These are phyloP conservation scores for Penicillium olsonii DNA, from an alignment of 2,329 filamentous ascomycete species.

Conservation along the genomic window DNA sequence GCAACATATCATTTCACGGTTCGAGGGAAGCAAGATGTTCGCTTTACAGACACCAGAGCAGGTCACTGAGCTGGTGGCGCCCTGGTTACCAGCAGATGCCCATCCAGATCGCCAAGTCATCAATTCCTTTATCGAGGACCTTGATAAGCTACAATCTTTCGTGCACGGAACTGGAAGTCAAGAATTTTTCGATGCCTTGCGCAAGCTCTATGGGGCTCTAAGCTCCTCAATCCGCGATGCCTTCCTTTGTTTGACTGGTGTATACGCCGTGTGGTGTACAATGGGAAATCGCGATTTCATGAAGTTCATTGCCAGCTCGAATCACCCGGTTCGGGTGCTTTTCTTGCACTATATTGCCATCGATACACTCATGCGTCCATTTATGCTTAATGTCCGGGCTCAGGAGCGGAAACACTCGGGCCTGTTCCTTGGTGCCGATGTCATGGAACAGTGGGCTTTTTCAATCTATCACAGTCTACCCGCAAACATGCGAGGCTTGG, in stretches of 20 bases:
- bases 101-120: too few relatives aligned
- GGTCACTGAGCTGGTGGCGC: background rate
- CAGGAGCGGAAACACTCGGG: background rate
- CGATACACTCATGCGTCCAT: constrained; percentile 44
- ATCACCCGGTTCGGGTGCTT: constrained; percentile 46
- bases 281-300: too few relatives aligned
- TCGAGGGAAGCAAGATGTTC: constrained; percentile 18
- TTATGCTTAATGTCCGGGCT: constrained; percentile 11
- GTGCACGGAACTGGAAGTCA: too few relatives aligned
- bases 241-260: too few relatives aligned
- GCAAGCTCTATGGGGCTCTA: too few relatives aligned
- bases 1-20: constrained; percentile 33
- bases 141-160: constrained; percentile 10
- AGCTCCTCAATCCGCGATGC: too few relatives aligned
- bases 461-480: too few relatives aligned
- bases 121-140: constrained; percentile 35
- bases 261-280: too few relatives aligned
- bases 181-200: too few relatives aligned
- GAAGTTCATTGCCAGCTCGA: constrained; percentile 27
- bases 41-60: constrained; percentile 6
- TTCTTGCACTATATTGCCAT: constrained; percentile 52
- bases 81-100: constrained; percentile 12
- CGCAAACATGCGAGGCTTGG: too few relatives aligned
- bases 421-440: background rate
- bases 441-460: too few relatives aligned